These are phyloP conservation scores for Umbelopsis sp. DNA, from an alignment of 192 early-diverging fungal genomes.

Conservation along the genomic window DNA sequence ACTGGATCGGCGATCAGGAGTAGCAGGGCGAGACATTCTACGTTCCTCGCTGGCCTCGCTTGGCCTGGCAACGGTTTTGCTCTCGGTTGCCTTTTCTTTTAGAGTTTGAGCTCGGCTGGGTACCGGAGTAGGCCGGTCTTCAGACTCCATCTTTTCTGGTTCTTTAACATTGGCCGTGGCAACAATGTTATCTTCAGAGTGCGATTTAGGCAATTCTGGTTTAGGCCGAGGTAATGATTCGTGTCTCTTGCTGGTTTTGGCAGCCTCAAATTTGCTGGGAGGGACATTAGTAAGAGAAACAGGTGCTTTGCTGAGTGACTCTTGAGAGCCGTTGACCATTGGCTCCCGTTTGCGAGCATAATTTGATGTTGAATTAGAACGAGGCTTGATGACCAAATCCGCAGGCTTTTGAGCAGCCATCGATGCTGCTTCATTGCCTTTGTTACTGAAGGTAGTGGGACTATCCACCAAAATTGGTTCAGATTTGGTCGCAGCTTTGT, in stretches of 20 bases:
- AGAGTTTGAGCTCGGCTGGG: not conserved
- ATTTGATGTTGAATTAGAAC: not conserved
- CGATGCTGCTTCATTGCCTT: not conserved
- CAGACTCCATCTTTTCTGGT: not conserved
- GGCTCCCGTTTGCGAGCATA: not conserved
- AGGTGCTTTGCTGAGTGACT: not conserved
- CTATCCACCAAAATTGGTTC: not conserved
- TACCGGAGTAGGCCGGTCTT: not conserved
- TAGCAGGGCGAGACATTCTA: constrained; percentile 2
- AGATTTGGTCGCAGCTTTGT: not conserved
- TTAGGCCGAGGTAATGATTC: not conserved
- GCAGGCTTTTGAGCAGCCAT: not conserved
- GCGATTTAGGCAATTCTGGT: not conserved
- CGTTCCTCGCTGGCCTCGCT: constrained; percentile 5
- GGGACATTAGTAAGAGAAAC: constrained; percentile 6
- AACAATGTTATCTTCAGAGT: not conserved
- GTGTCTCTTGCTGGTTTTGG: not conserved
- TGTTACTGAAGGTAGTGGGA: too few species aligned
- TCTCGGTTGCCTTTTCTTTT: not conserved
- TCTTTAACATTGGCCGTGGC: not conserved
- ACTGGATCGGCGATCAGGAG: not conserved
- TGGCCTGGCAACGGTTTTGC: not conserved
- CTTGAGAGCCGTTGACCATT: not conserved
- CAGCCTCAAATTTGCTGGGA: constrained; percentile 17
- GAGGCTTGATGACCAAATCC: not conserved